phyloP scores from a whole-genome alignment of 2,329 filamentous ascomycete species.

The Fusarium aywerte region DNA sequence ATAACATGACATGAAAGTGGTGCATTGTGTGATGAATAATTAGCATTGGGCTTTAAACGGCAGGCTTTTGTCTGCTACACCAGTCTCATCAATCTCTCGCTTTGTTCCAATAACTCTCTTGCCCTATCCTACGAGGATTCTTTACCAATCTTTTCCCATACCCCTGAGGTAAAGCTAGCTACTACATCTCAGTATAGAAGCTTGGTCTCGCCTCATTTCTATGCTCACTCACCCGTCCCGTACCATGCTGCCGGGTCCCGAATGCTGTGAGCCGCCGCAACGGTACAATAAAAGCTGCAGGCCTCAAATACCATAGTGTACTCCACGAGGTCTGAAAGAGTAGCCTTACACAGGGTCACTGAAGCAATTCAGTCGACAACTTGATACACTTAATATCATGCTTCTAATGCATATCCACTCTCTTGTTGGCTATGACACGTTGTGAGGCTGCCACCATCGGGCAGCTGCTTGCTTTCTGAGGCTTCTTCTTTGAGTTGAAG shows the following conservation, averaged over 20 bases:
- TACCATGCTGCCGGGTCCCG: constrained; percentile 21
- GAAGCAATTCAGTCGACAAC: background rate
- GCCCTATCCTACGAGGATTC: background rate
- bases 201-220: constrained; percentile 13
- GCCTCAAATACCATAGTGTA: constrained; percentile 8
- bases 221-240: background rate
- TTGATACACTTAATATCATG: background rate
- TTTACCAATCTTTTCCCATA: background rate
- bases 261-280: constrained; percentile 6
- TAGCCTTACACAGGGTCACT: background rate
- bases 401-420: background rate
- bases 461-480: background rate
- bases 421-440: background rate
- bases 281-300: background rate
- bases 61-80: background rate
- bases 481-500: background rate
- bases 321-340: background rate
- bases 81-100: background rate
- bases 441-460: constrained; percentile 18
- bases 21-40: background rate
- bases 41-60: background rate
- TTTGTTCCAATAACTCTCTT: background rate
- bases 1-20: background rate
- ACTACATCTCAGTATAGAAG: background rate
- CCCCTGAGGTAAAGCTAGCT: background rate